Base-by-base conservation (phyloP, 1,284 basidiomycete genomes). In the Prillingera fragicola region DNA sequence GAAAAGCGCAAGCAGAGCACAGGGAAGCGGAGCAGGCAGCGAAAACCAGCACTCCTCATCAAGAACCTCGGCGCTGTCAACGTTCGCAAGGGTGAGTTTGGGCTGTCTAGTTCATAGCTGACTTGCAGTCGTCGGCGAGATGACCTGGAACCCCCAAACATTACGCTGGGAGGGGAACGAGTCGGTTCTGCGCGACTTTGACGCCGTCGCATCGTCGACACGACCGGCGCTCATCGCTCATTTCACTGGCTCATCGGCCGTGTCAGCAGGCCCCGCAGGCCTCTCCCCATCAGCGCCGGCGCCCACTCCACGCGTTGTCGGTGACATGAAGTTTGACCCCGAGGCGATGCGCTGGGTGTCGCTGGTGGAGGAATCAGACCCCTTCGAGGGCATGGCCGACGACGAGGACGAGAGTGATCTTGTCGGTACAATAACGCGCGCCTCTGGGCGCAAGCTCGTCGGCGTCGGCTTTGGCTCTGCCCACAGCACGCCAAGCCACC, bases 161-260 rank as follows among this genome's bases (percentile, higher is more conserved):
- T 78, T 88, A 19, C 83, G 87, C 18, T 97, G 92, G 92, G 92
- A 97, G 74, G 94, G 94, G 46, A 96, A 97, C 69, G 92, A 97
- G 56, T 81, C 83, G 43, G 80, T 81, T 10, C 77, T 96, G 31
- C 81, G 85, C 47, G 90, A 90, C 48, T 97, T 96, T 68, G 92
- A 96, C 57, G 82, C 80, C 5, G 77, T 86, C 33, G 80, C 83
- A 38, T 83, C 83, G 8, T 91, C 90, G 14, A 82, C 82, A 29
- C 82, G 94, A n/a, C 94, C 94, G 2, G 92, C 92, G 8, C 80
- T 97, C 41, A 97, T 97, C 63, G 87, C 89, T 1, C 89, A 91
- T 56, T 77, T 88, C 43, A 87, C 85, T 9, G 81, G 83, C 31
- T 81, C 82, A n/a, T 82, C 85, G 57, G 79, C 82, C 17, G 53